These are phyloP conservation scores for Citeromyces matritensis DNA, from an alignment of 805 yeast species.

Conservation along the genomic window DNA sequence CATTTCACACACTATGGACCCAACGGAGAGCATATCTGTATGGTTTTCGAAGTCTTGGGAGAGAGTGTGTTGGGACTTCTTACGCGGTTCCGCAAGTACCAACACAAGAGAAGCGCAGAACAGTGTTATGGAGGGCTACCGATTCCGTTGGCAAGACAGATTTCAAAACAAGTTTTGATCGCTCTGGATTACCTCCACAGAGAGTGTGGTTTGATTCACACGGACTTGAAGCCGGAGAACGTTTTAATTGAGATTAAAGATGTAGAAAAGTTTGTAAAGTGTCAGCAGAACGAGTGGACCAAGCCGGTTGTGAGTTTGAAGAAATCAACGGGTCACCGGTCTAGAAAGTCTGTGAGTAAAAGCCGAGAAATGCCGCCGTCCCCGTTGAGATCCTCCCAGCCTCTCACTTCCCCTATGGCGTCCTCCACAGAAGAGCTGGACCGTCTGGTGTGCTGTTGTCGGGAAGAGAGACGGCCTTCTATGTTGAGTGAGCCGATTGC, in stretches of 20 bases:
- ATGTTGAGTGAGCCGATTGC: not conserved
- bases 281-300: not conserved
- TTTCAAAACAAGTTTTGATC: conserved; percentile 36
- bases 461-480: not conserved
- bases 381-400: conserved; percentile 29
- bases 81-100: conserved; percentile 26
- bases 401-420: conserved; percentile 27
- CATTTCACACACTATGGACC: conserved; percentile 44
- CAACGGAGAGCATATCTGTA: conserved; percentile 48
- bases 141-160: conserved; percentile 33
- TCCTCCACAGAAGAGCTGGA: conserved; percentile 4
- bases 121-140: conserved; percentile 40
- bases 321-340: not conserved
- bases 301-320: not conserved
- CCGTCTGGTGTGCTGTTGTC: not conserved
- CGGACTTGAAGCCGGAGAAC: conserved; percentile 70
- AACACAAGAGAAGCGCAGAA: conserved; percentile 13
- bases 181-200: conserved; percentile 45
- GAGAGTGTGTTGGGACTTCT: conserved; percentile 39
- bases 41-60: conserved; percentile 54
- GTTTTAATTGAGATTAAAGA: conserved; percentile 38
- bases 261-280: conserved; percentile 31
- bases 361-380: conserved; percentile 3
- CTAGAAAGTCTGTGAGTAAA: not conserved
- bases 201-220: conserved; percentile 53